phyloP scores from a whole-genome alignment of 2,329 filamentous ascomycete genomes.

The Tolypocladium guangdongense region DNA sequence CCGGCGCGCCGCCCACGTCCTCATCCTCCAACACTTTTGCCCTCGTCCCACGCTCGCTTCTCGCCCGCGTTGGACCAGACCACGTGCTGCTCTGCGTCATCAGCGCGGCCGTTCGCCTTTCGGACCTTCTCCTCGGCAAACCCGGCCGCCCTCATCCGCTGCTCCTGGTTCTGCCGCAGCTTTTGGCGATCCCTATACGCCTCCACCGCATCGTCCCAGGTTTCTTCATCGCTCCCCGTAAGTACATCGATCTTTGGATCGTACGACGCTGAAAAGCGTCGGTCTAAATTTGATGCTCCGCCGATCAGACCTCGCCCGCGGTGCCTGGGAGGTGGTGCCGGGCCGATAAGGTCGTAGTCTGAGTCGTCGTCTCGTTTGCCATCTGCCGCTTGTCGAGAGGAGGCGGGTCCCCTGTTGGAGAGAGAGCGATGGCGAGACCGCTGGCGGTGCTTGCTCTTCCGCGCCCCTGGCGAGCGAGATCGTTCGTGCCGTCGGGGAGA shows the following conservation, averaged over 20 bases:
- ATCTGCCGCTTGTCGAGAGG: not conserved
- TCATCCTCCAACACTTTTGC: constrained; percentile 27
- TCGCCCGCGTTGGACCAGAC: constrained; percentile 63
- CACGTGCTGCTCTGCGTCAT: constrained; percentile 53
- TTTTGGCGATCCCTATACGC: constrained; percentile 68
- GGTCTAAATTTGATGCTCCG: constrained; percentile 59
- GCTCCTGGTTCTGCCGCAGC: constrained; percentile 65
- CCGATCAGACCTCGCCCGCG: constrained; percentile 61
- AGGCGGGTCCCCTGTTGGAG: not conserved
- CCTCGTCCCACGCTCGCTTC: constrained; percentile 48
- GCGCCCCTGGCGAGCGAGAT: constrained; percentile 21
- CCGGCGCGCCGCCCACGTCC: not conserved
- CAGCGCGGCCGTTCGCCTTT: constrained; percentile 44
- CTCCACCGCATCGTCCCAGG: constrained; percentile 75
- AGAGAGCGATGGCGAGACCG: constrained; percentile 12
- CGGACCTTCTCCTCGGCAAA: constrained; percentile 67
- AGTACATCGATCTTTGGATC: constrained; percentile 46
- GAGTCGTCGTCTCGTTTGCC: constrained; percentile 29
- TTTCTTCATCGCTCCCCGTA: constrained; percentile 36
- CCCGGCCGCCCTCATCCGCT: constrained; percentile 64
- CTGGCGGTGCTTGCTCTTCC: constrained; percentile 20
- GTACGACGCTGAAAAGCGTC: constrained; percentile 62
- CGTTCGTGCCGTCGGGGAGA: constrained; percentile 15
- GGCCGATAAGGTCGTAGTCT: constrained; percentile 70
- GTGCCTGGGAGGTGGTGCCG: constrained; percentile 42